A percentile compares a stretch with the other conserved stretches of the same genome.
phyloP scores from a whole-genome alignment of 306 rosid species.

The Dicorynia guianensis region DNA sequence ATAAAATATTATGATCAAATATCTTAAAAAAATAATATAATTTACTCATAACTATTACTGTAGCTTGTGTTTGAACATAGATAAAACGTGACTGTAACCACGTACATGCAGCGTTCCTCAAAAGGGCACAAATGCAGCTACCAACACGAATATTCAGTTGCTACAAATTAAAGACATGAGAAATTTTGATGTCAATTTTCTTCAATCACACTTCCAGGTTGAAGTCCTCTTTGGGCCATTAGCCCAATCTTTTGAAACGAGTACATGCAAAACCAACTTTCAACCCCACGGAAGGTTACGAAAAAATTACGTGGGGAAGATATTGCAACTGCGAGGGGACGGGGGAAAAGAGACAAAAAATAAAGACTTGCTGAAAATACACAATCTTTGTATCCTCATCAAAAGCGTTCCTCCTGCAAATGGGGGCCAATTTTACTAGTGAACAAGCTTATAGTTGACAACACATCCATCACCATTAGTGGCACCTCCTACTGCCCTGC shows the following conservation, averaged over 20 bases:
- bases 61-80: no score
- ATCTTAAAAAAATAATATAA: no score
- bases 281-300: conserved; percentile 32
- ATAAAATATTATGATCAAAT: no score
- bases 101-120: no score
- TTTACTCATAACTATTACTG: no score
- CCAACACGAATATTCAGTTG: conserved; percentile 7
- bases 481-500: conserved; percentile 33
- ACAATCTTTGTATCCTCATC: conserved; percentile 38
- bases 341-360: conserved; percentile 11
- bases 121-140: conserved; percentile 22
- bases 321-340: conserved; percentile 22
- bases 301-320: conserved; percentile 33
- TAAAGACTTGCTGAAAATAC: conserved; percentile 36
- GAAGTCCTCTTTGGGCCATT: conserved; percentile 30
- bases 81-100: no score
- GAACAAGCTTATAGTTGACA: conserved; percentile 32
- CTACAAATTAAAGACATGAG: conserved; percentile 34
- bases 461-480: conserved; percentile 35
- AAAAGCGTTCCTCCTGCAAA: conserved; percentile 45
- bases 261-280: conserved; percentile 28
- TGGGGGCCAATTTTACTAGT: conserved; percentile 27
- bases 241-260: conserved; percentile 33
- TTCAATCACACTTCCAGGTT: conserved; percentile 39
- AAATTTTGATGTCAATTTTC: conserved; percentile 41